Percentiles rank a stretch among this genome's conserved stretches.
Conservation (phyloP, 768 basidiomycete genomes). For the Lactifluus echinatus region DNA sequence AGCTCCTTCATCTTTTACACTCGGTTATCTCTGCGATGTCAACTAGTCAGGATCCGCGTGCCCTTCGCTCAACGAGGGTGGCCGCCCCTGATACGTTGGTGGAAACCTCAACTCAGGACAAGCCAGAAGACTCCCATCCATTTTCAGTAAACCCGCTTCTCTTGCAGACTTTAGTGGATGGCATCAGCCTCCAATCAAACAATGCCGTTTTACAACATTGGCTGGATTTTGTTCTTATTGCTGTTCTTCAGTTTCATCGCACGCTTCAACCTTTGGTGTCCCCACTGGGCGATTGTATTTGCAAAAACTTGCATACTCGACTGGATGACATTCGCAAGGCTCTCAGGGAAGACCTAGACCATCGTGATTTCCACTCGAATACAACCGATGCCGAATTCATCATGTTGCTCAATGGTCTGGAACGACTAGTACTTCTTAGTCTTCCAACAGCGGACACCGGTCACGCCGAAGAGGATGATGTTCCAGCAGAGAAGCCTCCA, state of each 20-base stretch:
- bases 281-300: constrained; percentile 74
- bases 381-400: constrained; percentile 76
- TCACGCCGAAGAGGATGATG: constrained; percentile 48
- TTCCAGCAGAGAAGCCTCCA: constrained; percentile 41
- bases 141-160: constrained; percentile 64
- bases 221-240: constrained; percentile 93
- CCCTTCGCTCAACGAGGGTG: constrained; percentile 1
- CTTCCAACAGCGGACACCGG: constrained; percentile 45
- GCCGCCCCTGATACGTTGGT: background rate
- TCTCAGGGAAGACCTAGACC: constrained; percentile 24
- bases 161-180: constrained; percentile 73
- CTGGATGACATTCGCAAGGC: constrained; percentile 40
- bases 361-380: constrained; percentile 37
- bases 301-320: constrained; percentile 52
- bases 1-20: constrained; percentile 85
- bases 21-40: constrained; percentile 66
- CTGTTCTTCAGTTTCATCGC: constrained; percentile 76
- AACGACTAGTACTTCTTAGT: constrained; percentile 70
- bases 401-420: constrained; percentile 77
- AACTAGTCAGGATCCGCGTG: constrained; percentile 26
- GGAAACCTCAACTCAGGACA: constrained; percentile 22
- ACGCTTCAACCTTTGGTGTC: constrained; percentile 55
- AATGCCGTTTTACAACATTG: constrained; percentile 85
- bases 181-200: constrained; percentile 59
- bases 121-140: constrained; percentile 28